Evolutionary conservation across 768 basidiomycete species (phyloP), one percentile per base, ranked within the genome.

Genomic region (Paxillus ammoniavirescens): DNA sequence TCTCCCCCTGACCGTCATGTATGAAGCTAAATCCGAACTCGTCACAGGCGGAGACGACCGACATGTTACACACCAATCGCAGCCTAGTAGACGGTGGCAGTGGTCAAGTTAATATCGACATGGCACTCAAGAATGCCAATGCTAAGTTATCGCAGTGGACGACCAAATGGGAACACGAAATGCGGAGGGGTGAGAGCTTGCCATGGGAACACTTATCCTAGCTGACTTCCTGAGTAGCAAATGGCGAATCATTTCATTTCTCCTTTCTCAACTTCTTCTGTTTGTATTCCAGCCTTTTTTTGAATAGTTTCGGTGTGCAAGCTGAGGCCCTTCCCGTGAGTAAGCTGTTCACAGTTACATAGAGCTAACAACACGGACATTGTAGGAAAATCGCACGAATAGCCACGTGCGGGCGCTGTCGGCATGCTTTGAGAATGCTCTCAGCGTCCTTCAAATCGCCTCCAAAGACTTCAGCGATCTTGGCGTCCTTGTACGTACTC

Each of bases 221-320:
- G 42, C 55, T 60, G 31, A 64, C 21, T 28, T 28, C 53, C 51
- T 47, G 17, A 43, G 36, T 64, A 87, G 89, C 89, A 38, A 79
- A 79, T 23, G 90, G 89, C 46, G 82, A 84, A 70, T 75, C 76
- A 5, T 93, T 93, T 67, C 91, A 93, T 67, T 79, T 81, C 51
- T 84, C 84, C 8, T 82, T 92, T 69, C 77, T 93, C 18, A 82
- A 71, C 61, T 81, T 89, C 62, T 93, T 92, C 76, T 80, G 87
- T 46, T 75, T 90, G 31, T 82, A 93, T 65, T 87, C 90, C 47
- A 78, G 86, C 55, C 76, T 93, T 47, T 93, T 92, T 72, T 70
- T 93, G 66, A 93, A 93, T 68, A 89, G 87, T 58, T 89, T 91
- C 67, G 91, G 88, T 26, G 82, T 91, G 45, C 84, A 87, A 60